Conservation (phyloP, 140 eudicot genomes). For the Stevia rebaudiana region DNA sequence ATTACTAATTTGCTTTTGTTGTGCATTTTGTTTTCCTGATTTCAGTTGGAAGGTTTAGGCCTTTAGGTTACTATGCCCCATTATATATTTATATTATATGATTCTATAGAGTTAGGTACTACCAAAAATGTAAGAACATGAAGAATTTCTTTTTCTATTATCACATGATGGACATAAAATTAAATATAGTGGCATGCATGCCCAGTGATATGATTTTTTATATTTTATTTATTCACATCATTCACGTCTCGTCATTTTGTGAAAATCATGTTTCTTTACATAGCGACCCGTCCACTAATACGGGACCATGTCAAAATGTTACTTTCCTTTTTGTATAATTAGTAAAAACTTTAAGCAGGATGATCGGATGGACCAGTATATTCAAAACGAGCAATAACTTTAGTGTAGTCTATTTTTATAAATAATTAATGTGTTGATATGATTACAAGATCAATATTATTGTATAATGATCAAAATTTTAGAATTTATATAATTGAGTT, state of each 20-base stretch:
- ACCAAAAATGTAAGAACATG: constrained; percentile 18
- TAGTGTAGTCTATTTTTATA: neutral
- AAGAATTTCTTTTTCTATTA: constrained; percentile 3
- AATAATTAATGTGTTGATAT: neutral
- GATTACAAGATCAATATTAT: no score
- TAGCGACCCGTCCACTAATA: no score
- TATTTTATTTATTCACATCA: neutral
- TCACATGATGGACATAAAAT: constrained; percentile 2
- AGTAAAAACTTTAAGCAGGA: neutral
- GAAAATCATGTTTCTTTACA: neutral
- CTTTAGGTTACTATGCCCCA: neutral
- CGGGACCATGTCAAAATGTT: constrained; percentile 15
- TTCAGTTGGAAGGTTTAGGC: neutral
- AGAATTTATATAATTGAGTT: no score
- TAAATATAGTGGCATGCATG: constrained; percentile 18
- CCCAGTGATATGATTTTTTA: neutral
- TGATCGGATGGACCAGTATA: no score
- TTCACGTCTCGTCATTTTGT: constrained; percentile 8
- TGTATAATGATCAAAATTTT: no score
- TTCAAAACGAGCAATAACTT: no score
- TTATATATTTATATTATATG: neutral
- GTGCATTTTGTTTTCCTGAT: no score
- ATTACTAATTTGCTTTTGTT: no score
- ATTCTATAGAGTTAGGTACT: neutral
- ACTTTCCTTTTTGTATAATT: neutral